These are phyloP conservation scores for Lathyrus oleraceus DNA, from an alignment of 306 rosid species.

Conservation along the genomic window DNA sequence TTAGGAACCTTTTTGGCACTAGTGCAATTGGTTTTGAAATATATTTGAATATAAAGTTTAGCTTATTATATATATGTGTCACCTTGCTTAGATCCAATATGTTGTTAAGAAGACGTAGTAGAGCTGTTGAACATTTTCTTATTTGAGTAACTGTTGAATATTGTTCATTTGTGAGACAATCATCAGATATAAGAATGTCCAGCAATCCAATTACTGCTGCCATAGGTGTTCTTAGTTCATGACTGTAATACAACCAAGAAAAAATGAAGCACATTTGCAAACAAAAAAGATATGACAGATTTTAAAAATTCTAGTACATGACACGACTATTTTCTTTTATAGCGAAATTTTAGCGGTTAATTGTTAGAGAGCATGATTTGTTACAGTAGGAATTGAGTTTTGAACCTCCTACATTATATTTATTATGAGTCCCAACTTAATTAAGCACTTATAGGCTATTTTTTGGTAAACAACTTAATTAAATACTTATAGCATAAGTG, in stretches of 20 bases:
- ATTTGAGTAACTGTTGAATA: constrained; percentile 88
- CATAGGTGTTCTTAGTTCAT: constrained; percentile 98
- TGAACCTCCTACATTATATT: too few relatives aligned
- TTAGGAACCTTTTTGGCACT: constrained; percentile 29
- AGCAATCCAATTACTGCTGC: constrained; percentile 98
- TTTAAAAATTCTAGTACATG: neutral
- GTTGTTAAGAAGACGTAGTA: constrained; percentile 95
- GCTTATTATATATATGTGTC: constrained; percentile 18
- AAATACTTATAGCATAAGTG: too few relatives aligned
- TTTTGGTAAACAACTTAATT: too few relatives aligned
- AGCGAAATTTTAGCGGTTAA: too few relatives aligned
- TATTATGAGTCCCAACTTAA: too few relatives aligned
- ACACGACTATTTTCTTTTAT: neutral
- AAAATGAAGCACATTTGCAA: neutral
- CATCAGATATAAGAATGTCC: constrained; percentile 95
- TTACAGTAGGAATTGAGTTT: too few relatives aligned
- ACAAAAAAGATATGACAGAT: neutral
- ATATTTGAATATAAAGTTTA: constrained; percentile 18
- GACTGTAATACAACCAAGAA: constrained; percentile 56
- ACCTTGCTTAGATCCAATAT: constrained; percentile 97
- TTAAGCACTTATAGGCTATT: too few relatives aligned
- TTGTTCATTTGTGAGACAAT: constrained; percentile 94
- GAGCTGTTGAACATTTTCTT: constrained; percentile 92
- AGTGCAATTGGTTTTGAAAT: neutral
- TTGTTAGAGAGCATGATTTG: too few relatives aligned